Evolutionary conservation across 257 asterid genomes (phyloP), one percentile per base, ranked within the genome.

Genomic region (Gardenia jasminoides): DNA sequence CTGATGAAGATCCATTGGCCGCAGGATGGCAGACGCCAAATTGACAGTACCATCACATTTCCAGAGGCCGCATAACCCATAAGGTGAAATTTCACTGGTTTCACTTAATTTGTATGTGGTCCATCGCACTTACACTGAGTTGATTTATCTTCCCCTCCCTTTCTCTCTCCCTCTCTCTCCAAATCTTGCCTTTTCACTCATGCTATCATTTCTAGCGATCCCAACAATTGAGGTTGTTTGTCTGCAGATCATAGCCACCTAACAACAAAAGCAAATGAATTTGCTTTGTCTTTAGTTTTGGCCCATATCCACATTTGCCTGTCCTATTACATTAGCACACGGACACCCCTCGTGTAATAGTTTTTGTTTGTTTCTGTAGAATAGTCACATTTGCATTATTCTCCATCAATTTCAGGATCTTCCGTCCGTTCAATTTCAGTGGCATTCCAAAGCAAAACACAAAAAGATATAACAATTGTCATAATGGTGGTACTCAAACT

Each of bases 321-420:
- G 69, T 74, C 78, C 69, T 26, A 13, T 74, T 74, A 12, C 61
- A 58, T 58, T 59, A 41, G 70, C 78, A 75, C 78, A 61, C 58
- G 70, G 70, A 58, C 78, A 75, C 54, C 78, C 78, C 70, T 58
- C 78, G 78, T 75, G 78, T 43, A 75, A 39, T 24, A 26, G 70
- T 41, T 75, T 61, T 75, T 58, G 46, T 74, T 61, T 58, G 48
- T 58, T 22, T 70, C 20, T 70, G 10, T 70, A 10, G 75, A 39
- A 17, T 28, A 16, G 69, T 15, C 13, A 52, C 41, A 39, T 16
- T 39, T 74, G 70, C 56, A 59, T 75, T 59, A 75, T 75, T 75
- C 78, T 24, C 52, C 78, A 54, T 43, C 11, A 39, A 74, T 74
- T 58, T 54, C 68, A 33, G 78, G 36, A 33, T 74, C 67, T 52